These are phyloP conservation scores for Melaleuca quinquenervia DNA, from an alignment of 345 rosid species.

Conservation along the genomic window DNA sequence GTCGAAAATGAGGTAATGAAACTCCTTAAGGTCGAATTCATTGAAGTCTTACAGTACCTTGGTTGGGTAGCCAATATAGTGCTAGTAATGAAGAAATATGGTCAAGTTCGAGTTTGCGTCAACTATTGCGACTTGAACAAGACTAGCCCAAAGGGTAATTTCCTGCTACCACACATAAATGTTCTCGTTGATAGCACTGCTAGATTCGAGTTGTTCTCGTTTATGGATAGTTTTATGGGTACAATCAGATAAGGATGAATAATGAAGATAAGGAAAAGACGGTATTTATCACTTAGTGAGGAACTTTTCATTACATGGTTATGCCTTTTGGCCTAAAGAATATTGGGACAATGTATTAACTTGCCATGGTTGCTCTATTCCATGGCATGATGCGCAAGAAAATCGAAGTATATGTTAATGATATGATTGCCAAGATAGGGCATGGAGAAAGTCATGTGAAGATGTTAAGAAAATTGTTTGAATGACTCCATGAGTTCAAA, in stretches of 20 bases:
- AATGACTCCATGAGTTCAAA: background rate
- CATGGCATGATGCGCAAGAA: slow-evolving; percentile 1
- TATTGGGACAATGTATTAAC: background rate
- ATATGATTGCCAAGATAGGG: background rate
- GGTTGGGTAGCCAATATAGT: background rate
- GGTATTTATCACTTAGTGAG: background rate
- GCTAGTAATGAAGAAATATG: background rate
- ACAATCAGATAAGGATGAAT: background rate
- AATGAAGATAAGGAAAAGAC: background rate
- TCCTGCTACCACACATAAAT: background rate
- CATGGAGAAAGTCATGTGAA: background rate
- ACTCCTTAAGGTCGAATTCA: background rate
- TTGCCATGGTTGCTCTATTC: background rate
- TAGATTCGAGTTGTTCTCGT: background rate
- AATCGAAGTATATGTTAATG: background rate
- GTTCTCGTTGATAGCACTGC: background rate
- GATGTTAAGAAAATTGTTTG: background rate
- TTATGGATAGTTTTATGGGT: background rate
- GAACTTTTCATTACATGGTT: background rate
- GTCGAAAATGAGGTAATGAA: background rate
- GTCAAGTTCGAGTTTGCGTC: background rate
- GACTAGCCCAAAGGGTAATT: background rate
- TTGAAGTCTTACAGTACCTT: background rate
- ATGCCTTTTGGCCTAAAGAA: background rate
- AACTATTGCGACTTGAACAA: background rate